Evolutionary conservation across 1,284 basidiomycete species (phyloP).

Genomic region (Fomitopsis betulina): DNA sequence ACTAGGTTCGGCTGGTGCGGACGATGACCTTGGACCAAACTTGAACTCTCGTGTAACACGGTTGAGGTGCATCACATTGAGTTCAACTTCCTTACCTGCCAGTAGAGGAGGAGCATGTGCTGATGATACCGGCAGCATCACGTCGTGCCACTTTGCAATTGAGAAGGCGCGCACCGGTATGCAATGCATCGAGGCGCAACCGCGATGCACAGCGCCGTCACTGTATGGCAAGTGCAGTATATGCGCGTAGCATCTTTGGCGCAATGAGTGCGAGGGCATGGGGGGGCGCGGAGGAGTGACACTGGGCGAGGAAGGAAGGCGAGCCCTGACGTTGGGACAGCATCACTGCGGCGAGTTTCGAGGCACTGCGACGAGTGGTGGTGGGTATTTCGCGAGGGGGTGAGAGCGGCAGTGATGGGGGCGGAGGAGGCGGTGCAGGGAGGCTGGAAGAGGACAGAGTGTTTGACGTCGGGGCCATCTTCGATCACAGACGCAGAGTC

Average conservation of each 20-base stretch:
- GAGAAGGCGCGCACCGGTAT: too few species aligned
- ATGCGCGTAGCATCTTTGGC: background rate
- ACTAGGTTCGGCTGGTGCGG: too few species aligned
- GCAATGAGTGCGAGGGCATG: background rate
- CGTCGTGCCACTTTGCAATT: background rate
- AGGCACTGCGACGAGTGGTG: background rate
- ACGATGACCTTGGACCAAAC: too few species aligned
- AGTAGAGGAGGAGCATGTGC: background rate
- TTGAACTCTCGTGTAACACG: too few species aligned
- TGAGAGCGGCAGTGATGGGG: constrained; percentile 1
- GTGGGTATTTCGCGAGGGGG: background rate
- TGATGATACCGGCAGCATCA: background rate
- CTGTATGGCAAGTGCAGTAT: background rate
- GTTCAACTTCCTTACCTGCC: background rate
- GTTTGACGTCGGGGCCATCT: background rate
- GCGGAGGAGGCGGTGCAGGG: constrained; percentile 14
- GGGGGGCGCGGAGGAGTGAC: background rate
- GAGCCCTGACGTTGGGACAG: too few species aligned
- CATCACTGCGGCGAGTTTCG: too few species aligned
- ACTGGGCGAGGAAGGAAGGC: background rate
- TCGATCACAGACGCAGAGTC: constrained; percentile 14
- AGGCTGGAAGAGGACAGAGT: constrained; percentile 9
- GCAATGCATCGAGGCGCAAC: background rate
- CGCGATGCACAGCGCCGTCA: background rate
- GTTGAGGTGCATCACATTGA: background rate